Percentiles rank a stretch among this genome's conserved stretches.
Conservation (phyloP, 345 rosid genomes). For the Aegle marmelos region DNA sequence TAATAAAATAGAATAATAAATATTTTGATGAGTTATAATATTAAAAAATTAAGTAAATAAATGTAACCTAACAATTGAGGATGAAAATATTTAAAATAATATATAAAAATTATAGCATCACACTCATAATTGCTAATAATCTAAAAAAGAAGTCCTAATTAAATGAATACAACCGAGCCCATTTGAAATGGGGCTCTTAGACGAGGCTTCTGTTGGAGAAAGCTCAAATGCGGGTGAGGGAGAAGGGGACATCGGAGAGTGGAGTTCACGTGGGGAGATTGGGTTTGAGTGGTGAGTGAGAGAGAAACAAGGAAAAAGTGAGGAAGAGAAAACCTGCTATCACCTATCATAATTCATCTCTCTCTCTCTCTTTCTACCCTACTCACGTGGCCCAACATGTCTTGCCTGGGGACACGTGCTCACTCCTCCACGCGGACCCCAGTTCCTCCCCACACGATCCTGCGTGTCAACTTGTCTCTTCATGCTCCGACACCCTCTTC, state of each 20-base stretch:
- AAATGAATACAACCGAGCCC: not conserved
- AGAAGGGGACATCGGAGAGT: constrained; percentile 39
- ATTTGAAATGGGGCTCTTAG: not conserved
- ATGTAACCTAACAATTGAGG: too few species aligned
- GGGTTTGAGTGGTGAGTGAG: constrained; percentile 5
- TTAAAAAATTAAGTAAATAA: too few species aligned
- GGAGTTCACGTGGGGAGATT: constrained; percentile 47
- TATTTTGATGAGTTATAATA: too few species aligned
- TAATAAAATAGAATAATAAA: too few species aligned
- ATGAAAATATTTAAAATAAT: not conserved
- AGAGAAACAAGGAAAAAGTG: constrained; percentile 29
- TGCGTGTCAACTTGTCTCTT: constrained; percentile 35
- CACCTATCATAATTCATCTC: not conserved
- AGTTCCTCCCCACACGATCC: constrained; percentile 19
- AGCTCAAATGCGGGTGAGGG: not conserved
- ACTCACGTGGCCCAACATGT: constrained; percentile 66
- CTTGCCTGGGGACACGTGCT: constrained; percentile 55
- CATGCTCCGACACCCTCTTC: constrained; percentile 34
- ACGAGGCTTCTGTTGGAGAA: not conserved
- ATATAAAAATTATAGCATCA: not conserved
- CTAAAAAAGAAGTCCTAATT: not conserved
- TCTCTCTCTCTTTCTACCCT: not conserved
- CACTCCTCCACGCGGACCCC: constrained; percentile 20
- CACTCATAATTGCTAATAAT: too few species aligned
- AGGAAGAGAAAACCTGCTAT: constrained; percentile 23